Percentiles rank a stretch among this genome's conserved stretches.
These are phyloP conservation scores for Limonomyces culmigenus DNA, from an alignment of 1,284 basidiomycete species.

Conservation along the genomic window DNA sequence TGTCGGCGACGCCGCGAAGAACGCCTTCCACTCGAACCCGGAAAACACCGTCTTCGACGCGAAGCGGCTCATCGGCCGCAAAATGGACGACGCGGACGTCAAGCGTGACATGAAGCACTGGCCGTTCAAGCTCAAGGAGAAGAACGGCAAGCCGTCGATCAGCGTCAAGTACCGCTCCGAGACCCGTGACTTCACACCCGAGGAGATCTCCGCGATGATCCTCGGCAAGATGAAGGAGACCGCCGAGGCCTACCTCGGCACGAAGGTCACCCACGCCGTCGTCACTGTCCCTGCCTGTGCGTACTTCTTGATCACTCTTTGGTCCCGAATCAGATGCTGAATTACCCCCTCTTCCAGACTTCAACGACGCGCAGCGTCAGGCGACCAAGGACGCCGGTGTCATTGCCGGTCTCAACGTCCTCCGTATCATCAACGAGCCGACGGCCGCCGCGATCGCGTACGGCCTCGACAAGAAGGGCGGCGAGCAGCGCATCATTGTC, in stretches of 20 bases:
- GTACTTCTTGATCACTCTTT: slow-evolving; percentile 9
- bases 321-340: neutral
- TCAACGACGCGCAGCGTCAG: slow-evolving; percentile 98
- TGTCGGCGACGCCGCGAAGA: slow-evolving; percentile 68
- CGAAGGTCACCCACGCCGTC: slow-evolving; percentile 94
- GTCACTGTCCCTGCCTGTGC: slow-evolving; percentile 92
- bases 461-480: slow-evolving; percentile 91
- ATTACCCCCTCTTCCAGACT: slow-evolving; percentile 30
- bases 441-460: slow-evolving; percentile 97
- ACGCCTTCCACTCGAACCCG: slow-evolving; percentile 73
- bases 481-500: slow-evolving; percentile 92
- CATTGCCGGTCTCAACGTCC: slow-evolving; percentile 89
- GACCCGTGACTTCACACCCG: slow-evolving; percentile 71
- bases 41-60: slow-evolving; percentile 95
- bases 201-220: slow-evolving; percentile 92
- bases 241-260: slow-evolving; percentile 92
- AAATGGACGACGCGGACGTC: slow-evolving; percentile 65
- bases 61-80: slow-evolving; percentile 91
- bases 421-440: slow-evolving; percentile 98
- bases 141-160: slow-evolving; percentile 76
- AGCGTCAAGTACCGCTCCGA: slow-evolving; percentile 79
- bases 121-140: slow-evolving; percentile 71
- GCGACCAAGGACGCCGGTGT: slow-evolving; percentile 98
- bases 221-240: slow-evolving; percentile 98
- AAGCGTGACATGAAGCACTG: slow-evolving; percentile 78